Evolutionary conservation across 495 filamentous ascomycete genomes (phyloP).

Genomic region (Hyaloscypha hepaticicola): DNA sequence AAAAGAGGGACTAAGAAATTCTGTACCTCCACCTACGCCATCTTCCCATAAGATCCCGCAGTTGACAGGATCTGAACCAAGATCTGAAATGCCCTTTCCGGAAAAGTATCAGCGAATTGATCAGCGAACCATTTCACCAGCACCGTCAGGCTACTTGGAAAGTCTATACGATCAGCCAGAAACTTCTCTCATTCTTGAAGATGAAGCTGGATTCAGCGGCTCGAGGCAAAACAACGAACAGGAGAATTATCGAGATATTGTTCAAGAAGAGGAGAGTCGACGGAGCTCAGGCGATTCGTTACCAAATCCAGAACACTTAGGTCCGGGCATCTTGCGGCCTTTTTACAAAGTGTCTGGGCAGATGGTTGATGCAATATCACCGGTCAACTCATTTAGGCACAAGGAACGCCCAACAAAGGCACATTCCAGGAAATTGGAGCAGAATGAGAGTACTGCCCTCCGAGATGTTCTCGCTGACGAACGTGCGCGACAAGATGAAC

Average conservation of each 20-base stretch:
- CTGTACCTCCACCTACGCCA: not conserved
- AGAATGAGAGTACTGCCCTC: not conserved
- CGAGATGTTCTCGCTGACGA: not conserved
- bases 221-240: not conserved
- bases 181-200: not conserved
- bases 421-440: not conserved
- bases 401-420: not conserved
- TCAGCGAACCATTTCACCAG: conserved; percentile 1
- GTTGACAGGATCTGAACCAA: conserved; percentile 14
- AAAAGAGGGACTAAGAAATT: not conserved
- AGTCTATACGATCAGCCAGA: not conserved
- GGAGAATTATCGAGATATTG: not conserved
- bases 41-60: conserved; percentile 17
- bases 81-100: not conserved
- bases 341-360: not conserved
- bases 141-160: conserved; percentile 4
- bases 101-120: conserved; percentile 3
- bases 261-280: not conserved
- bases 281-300: not conserved
- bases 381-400: not conserved
- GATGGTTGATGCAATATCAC: not conserved
- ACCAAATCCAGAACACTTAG: not conserved
- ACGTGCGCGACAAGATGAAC: not conserved
- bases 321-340: not conserved
- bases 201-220: not conserved